Conservation (phyloP, 352 stramenopile species). For the Elongisporangium prolatum region DNA sequence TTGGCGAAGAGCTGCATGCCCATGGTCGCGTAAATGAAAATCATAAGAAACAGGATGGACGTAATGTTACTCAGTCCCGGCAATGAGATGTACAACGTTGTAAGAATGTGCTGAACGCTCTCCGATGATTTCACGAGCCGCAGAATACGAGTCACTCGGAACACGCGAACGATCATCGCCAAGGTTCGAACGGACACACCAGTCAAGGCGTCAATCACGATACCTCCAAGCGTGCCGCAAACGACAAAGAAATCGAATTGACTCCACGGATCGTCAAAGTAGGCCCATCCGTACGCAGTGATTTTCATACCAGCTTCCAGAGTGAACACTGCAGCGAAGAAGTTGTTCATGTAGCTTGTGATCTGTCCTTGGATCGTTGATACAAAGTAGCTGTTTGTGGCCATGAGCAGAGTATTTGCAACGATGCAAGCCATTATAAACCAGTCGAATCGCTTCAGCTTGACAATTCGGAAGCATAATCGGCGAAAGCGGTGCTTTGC, state of each 20-base stretch:
- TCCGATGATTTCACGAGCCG: constrained; percentile 84
- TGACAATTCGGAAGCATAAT: constrained; percentile 61
- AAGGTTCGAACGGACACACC: constrained; percentile 63
- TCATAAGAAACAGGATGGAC: constrained; percentile 88
- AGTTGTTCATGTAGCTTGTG: constrained; percentile 76
- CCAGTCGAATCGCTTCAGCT: constrained; percentile 76
- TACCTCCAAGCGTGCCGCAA: constrained; percentile 51
- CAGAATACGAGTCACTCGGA: constrained; percentile 86
- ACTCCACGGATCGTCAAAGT: constrained; percentile 88
- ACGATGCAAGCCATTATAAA: constrained; percentile 89
- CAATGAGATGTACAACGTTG: constrained; percentile 88
- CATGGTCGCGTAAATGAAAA: constrained; percentile 93
- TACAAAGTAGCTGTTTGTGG: constrained; percentile 82
- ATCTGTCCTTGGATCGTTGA: constrained; percentile 37
- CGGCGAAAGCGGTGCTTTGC: constrained; percentile 48
- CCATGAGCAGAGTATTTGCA: constrained; percentile 88
- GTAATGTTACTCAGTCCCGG: constrained; percentile 90
- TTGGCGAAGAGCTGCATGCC: constrained; percentile 92
- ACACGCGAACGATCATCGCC: constrained; percentile 87
- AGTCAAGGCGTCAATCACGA: constrained; percentile 52
- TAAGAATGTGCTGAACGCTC: constrained; percentile 82
- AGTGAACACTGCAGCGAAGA: constrained; percentile 88
- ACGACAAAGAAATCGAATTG: constrained; percentile 89
- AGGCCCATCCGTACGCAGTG: constrained; percentile 59
- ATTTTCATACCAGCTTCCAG: constrained; percentile 88